Evolutionary conservation across 805 yeast genomes (phyloP), one percentile per base, ranked within the genome.

Genomic region (Phaffomyces opuntiae): DNA sequence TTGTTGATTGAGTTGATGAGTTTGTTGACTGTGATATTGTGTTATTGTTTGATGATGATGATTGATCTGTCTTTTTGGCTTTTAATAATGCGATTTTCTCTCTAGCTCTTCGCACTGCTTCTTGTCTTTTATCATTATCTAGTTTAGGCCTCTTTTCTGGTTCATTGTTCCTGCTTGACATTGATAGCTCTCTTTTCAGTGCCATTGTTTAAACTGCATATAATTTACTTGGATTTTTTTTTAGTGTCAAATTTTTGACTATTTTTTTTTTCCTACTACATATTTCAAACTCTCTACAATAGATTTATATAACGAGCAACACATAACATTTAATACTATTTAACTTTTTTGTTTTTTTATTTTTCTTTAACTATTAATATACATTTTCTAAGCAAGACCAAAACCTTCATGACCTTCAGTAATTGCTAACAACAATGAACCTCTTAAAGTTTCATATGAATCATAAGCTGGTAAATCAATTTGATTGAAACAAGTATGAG

Each of bases 401-500:
- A 93, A 93, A 3, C 98, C 98, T 70, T 87, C 96, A 57, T 86
- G 84, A 17, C 98, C 98, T 65, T 93, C 99, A 25, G 89, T 86
- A 16, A 93, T 79, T 0, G 99, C 97, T 53, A 86, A 62, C 52
- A 90, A 66, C 51, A 93, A 64, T 1, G 93, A 80, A 3, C 87
- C 84, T 51, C 97, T 77, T 44, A 93, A 72, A 19, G 86, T 81
- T 46, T 88, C 96, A 61, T 91, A 93, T 7, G 85, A 78, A 44
- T 84, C 95, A 65, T 93, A 93, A 24, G 88, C 93, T 0, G 99
- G 99, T 44, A 93, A 68, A 61, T 88, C 96, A 48, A 93, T 73
- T 66, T 91, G 98, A 66, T 93, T 93, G 72, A 90, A 91, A 65
- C 99, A 93, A 3, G 98, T 93, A 62, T 93, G 99, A 0, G 97